Percentiles rank a stretch among this genome's conserved stretches.
phyloP scores from a whole-genome alignment of 345 rosid genomes.

The Kandelia obovata region DNA sequence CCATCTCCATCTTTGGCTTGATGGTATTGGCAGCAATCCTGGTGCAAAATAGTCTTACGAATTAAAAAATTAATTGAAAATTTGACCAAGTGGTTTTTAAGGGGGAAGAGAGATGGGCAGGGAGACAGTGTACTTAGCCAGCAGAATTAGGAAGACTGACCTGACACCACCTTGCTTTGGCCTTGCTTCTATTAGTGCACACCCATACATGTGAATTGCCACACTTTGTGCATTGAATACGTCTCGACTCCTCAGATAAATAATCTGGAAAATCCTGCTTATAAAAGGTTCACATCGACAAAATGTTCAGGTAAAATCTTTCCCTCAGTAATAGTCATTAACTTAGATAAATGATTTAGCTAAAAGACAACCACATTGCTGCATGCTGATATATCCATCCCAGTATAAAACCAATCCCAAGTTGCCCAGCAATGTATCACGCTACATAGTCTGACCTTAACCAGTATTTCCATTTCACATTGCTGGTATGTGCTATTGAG shows the following conservation, averaged over 20 bases:
- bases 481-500: no score
- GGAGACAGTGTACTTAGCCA: background rate
- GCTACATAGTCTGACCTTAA: no score
- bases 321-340: background rate
- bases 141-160: conserved; percentile 34
- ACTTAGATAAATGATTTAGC: conserved; percentile 12
- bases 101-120: background rate
- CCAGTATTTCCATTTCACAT: no score
- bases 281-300: conserved; percentile 9
- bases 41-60: conserved; percentile 16
- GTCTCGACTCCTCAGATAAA: conserved; percentile 86
- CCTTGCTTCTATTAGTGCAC: conserved; percentile 78
- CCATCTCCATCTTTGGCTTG: conserved; percentile 99
- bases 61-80: conserved; percentile 11
- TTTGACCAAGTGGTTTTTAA: background rate
- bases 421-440: no score
- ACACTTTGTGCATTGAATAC: conserved; percentile 94
- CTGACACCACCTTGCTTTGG: conserved; percentile 99
- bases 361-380: background rate
- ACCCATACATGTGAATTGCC: conserved; percentile 92
- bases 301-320: background rate
- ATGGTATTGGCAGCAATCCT: conserved; percentile 98
- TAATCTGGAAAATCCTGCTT: conserved; percentile 58
- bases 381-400: background rate
- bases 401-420: no score